phyloP scores from a whole-genome alignment of 768 basidiomycete species.

The Phaeotremella skinneri region DNA sequence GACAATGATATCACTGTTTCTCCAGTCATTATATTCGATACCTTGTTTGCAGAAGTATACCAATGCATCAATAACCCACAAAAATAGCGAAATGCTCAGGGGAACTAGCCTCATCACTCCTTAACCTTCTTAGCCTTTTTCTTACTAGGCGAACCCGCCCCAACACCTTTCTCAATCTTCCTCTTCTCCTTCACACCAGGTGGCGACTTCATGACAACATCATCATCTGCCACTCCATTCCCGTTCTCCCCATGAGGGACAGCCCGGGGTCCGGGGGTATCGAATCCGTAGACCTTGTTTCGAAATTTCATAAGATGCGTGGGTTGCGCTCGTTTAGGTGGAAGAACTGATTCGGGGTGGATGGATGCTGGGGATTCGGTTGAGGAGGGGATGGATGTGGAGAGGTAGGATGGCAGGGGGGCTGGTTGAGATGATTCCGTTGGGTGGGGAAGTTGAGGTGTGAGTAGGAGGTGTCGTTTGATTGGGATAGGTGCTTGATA shows the following conservation, averaged over 20 bases:
- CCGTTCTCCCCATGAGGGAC: neutral
- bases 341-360: slow-evolving; percentile 7
- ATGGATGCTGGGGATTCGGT: slow-evolving; percentile 5
- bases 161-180: slow-evolving; percentile 15
- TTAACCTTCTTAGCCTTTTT: slow-evolving; percentile 34
- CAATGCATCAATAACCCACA: slow-evolving; percentile 4
- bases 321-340: slow-evolving; percentile 39
- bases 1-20: neutral
- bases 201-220: neutral
- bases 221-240: slow-evolving; percentile 1
- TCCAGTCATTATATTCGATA: slow-evolving; percentile 4
- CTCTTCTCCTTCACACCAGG: slow-evolving; percentile 16
- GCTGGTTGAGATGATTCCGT: slow-evolving; percentile 5
- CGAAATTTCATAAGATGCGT: slow-evolving; percentile 47
- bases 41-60: neutral
- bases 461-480: slow-evolving; percentile 39
- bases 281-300: slow-evolving; percentile 43
- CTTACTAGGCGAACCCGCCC: slow-evolving; percentile 12
- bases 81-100: neutral
- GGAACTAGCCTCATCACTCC: slow-evolving; percentile 6
- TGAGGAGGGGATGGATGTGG: slow-evolving; percentile 11
- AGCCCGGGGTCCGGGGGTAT: slow-evolving; percentile 28
- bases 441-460: slow-evolving; percentile 12
- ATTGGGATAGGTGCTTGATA: slow-evolving; percentile 42
- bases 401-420: slow-evolving; percentile 29